Evolutionary conservation across 78 protist species (phyloP).

Genomic region (Polysphondylium violaceum): DNA sequence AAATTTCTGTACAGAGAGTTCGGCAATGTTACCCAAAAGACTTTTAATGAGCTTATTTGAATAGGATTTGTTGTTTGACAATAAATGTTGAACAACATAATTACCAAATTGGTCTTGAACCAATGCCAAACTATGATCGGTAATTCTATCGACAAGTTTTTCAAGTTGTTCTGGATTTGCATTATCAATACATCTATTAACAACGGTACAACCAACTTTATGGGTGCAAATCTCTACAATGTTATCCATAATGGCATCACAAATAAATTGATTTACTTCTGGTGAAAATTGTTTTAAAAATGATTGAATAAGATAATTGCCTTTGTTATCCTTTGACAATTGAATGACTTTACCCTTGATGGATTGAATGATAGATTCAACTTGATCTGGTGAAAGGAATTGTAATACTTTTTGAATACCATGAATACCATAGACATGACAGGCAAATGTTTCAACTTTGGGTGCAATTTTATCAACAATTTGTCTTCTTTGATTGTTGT

Average conservation of each 20-base stretch:
- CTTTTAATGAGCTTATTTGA: constrained; percentile 41
- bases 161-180: constrained; percentile 67
- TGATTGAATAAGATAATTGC: constrained; percentile 78
- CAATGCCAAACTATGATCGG: constrained; percentile 20
- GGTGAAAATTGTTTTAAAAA: constrained; percentile 77
- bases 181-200: constrained; percentile 58
- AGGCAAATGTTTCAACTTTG: constrained; percentile 70
- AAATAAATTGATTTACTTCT: constrained; percentile 65
- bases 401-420: constrained; percentile 78
- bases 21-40: constrained; percentile 65
- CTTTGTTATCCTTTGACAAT: constrained; percentile 75
- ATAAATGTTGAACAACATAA: constrained; percentile 97
- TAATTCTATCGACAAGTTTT: constrained; percentile 41
- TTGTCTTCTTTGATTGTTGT: constrained; percentile 59
- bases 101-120: constrained; percentile 97
- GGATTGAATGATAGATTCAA: constrained; percentile 45
- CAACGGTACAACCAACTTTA: constrained; percentile 84
- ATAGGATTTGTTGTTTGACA: constrained; percentile 77
- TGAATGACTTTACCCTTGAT: constrained; percentile 56
- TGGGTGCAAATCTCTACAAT: constrained; percentile 74
- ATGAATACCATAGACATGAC: constrained; percentile 80
- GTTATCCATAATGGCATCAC: constrained; percentile 55
- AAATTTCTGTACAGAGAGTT: constrained; percentile 78
- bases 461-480: constrained; percentile 74
- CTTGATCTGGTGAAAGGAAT: constrained; percentile 75